These are phyloP conservation scores for Ceratocystis colombiana DNA, from an alignment of 2,329 filamentous ascomycete species.

Conservation along the genomic window DNA sequence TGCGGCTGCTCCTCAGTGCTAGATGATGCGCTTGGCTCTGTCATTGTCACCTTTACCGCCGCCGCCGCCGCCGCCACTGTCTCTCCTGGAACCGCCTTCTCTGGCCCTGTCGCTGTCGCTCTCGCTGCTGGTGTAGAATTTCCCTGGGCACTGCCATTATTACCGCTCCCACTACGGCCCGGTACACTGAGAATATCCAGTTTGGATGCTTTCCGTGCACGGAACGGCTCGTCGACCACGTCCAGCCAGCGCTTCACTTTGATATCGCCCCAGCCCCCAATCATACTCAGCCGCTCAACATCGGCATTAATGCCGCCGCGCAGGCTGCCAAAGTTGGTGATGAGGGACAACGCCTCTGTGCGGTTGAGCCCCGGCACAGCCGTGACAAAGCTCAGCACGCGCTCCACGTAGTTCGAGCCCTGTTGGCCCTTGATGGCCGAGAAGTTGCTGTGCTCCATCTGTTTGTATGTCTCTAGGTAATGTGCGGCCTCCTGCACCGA, in stretches of 20 bases:
- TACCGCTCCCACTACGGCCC: neutral
- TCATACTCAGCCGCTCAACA: constrained; percentile 69
- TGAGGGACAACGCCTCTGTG: constrained; percentile 80
- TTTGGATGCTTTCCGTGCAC: constrained; percentile 60
- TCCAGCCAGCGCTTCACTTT: constrained; percentile 82
- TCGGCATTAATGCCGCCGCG: constrained; percentile 78
- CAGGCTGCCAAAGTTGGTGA: constrained; percentile 85
- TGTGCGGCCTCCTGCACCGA: constrained; percentile 84
- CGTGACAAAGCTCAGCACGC: constrained; percentile 85
- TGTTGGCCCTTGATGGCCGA: constrained; percentile 78
- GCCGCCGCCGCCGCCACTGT: neutral
- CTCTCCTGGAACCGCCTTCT: constrained; percentile 1
- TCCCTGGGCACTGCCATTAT: neutral
- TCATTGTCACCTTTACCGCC: neutral
- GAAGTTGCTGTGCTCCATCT: constrained; percentile 73
- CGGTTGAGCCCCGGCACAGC: constrained; percentile 86
- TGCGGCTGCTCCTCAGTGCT: neutral
- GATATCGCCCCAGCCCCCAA: constrained; percentile 91
- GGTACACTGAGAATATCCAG: constrained; percentile 28
- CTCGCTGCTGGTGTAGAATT: neutral
- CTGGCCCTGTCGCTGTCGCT: neutral
- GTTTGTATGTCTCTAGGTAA: constrained; percentile 92
- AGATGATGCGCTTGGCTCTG: neutral
- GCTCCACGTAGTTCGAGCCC: constrained; percentile 72
- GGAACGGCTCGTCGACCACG: constrained; percentile 75